Base-by-base conservation (phyloP, 768 basidiomycete genomes). In the Mycena indigotica region DNA sequence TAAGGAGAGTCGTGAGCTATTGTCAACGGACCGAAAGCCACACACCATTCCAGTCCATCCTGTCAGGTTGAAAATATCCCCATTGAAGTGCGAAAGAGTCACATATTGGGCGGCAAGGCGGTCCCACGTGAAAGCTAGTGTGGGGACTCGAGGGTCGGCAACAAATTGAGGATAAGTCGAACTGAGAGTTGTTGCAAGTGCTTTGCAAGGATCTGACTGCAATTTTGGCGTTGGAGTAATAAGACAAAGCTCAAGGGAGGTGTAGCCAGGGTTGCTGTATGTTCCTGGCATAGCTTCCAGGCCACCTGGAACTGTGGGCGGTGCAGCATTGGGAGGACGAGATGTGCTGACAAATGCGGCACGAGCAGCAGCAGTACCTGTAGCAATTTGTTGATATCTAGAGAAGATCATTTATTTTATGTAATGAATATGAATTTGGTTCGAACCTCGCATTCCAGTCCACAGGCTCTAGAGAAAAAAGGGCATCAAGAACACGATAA, bases 41-140 rank as follows among this genome's bases (percentile, higher is more conserved):
- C 60, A 8, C 17, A 61, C 60, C 30, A 54, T 38, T 5, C 35
- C 52, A 4, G 53, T 45, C 60, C 60, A 61, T 1, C 60, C 60
- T 3, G 60, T 61, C 15, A 61, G 12, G 41, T 62, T 62, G 54
- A 58, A 62, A 4, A 62, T 16, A 28, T 62, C 29, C 12, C 46
- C 57, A 13, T 62, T 19, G 38, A 55, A 62, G 21, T 62, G 61
- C 19, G 61, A 28, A 19, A 62, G 52, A 45, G 41, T 46, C 26
- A 58, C 48, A 50, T 62, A 59, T 44, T 45, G 26, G 0, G 38
- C 25, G 5, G 49, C 55, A 12, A 58, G 25, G 21, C 46, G 44
- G n/a, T 62, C 54, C 57, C 57, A 58, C 3, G 61, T 59, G 48
- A 62, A 62, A 25, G 49, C 56, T 44, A 62, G 39, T 21, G 50